Evolutionary conservation across 2,329 filamentous ascomycete species (phyloP).

Genomic region (Keithomyces neogunnii): DNA sequence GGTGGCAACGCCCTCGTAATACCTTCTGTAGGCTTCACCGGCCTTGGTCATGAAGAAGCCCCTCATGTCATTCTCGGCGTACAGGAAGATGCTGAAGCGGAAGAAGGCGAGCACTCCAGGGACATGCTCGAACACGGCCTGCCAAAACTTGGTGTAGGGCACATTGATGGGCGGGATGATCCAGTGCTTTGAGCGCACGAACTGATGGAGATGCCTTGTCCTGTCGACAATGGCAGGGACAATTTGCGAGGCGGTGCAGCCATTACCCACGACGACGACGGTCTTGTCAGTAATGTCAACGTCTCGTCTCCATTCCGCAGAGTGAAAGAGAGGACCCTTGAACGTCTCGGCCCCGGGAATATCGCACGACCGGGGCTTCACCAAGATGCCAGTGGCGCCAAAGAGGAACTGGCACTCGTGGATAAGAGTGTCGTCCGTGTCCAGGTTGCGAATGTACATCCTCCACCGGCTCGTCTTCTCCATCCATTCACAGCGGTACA

Average conservation of each 20-base stretch:
- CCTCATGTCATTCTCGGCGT: slow-evolving; percentile 22
- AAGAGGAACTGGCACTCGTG: slow-evolving; percentile 34
- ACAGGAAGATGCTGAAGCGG: slow-evolving; percentile 31
- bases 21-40: slow-evolving; percentile 24
- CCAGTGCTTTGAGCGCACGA: slow-evolving; percentile 35
- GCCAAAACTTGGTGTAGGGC: slow-evolving; percentile 9
- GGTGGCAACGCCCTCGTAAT: slow-evolving; percentile 29
- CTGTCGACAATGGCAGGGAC: slow-evolving; percentile 33
- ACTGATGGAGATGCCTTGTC: slow-evolving; percentile 29
- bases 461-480: slow-evolving; percentile 26
- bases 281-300: slow-evolving; percentile 37
- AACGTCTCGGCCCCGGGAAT: slow-evolving; percentile 44
- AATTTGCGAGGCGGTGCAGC: slow-evolving; percentile 46
- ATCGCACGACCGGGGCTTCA: slow-evolving; percentile 24
- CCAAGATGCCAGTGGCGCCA: slow-evolving; percentile 24
- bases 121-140: slow-evolving; percentile 32
- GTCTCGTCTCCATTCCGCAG: slow-evolving; percentile 44
- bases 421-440: slow-evolving; percentile 12
- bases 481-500: slow-evolving; percentile 30
- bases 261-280: slow-evolving; percentile 46
- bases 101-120: slow-evolving; percentile 36
- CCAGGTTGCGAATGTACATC: slow-evolving; percentile 18
- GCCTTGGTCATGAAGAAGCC: slow-evolving; percentile 32
- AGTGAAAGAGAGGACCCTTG: slow-evolving; percentile 37
- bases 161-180: slow-evolving; percentile 24